phyloP scores from a whole-genome alignment of 306 rosid genomes.

The Vigna mungo region DNA sequence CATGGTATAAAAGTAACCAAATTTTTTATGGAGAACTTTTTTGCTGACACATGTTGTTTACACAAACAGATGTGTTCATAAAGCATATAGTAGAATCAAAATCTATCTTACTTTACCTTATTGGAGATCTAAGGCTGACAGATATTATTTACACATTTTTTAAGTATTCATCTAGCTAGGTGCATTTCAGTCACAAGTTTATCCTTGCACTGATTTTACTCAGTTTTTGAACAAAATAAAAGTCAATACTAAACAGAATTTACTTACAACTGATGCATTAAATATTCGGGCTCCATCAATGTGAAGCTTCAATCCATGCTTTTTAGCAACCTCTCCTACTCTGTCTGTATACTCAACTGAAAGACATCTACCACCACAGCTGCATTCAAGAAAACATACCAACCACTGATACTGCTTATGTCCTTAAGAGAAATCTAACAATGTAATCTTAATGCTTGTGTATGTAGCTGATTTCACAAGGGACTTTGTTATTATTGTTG shows the following conservation, averaged over 20 bases:
- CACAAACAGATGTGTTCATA: too few relatives aligned
- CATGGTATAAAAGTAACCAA: not conserved
- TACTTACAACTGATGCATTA: conserved; percentile 85
- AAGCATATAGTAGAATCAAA: too few relatives aligned
- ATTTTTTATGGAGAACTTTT: not conserved
- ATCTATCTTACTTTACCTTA: too few relatives aligned
- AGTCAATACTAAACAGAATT: not conserved
- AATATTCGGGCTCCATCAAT: conserved; percentile 95
- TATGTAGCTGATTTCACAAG: too few relatives aligned
- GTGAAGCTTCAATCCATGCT: conserved; percentile 87
- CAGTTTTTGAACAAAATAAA: not conserved
- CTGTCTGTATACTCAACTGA: conserved; percentile 78
- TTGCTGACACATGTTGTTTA: not conserved
- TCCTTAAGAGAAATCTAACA: too few relatives aligned
- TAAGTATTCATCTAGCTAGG: not conserved
- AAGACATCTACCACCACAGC: conserved; percentile 86
- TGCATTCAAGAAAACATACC: conserved; percentile 50
- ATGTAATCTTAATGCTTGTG: too few relatives aligned
- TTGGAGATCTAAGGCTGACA: too few relatives aligned
- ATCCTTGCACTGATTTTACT: not conserved
- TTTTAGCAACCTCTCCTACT: conserved; percentile 86
- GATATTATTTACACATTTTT: too few relatives aligned
- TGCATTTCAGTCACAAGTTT: not conserved
- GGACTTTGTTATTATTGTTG: not conserved
- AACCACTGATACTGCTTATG: conserved; percentile 10